Base-by-base conservation (phyloP, 2,329 filamentous ascomycete genomes). In the Ceratocystis variospora region DNA sequence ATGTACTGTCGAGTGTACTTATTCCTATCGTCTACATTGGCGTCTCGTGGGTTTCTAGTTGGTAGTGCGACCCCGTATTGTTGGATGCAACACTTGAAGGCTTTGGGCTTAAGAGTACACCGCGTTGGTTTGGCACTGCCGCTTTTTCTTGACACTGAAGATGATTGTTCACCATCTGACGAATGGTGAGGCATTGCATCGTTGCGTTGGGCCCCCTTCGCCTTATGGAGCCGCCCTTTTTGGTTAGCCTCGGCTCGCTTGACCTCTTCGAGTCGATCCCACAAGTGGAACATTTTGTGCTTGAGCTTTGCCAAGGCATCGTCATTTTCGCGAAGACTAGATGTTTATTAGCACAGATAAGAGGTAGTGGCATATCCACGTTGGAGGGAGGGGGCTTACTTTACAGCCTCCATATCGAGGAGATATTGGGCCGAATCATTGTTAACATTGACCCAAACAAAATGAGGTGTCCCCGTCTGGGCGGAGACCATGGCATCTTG, bases 231-330 rank as follows among this genome's bases (percentile, higher is more conserved):
- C 12, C 5, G 19, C 2, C 50, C 25, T 31, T 63, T 31, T 33
- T 33, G 62, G 7, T 31, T 8, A 22, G 59, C 25, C 17, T 69
- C 67, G 71, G 68, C 22, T 74, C 70, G 71, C 72, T 88, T 90
- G 61, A 77, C 74, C 72, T 96, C 90, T 72, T 92, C 86, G 0
- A 96, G 78, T 68, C 96, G 83, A 1, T 93, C 93, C 92, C 93
- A 97, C 1, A 96, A 78, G 45, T 84, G 77, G 72, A 87, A 93
- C 66, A 96, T 78, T 70, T 82, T 86, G 70, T 95, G 83, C 63
- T 83, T 81, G 3, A 96, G 76, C 5, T 73, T 69, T 2, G 71
- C 73, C 0, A 94, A 76, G 0, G 76, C 71, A 0, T 73, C 63
- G 1, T 74, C 70, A 57, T 87, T 76, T n/a, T 74, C 72, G 22